Base-by-base conservation (phyloP, 176 grass and related monocot genomes). In the Paspalum vaginatum region DNA sequence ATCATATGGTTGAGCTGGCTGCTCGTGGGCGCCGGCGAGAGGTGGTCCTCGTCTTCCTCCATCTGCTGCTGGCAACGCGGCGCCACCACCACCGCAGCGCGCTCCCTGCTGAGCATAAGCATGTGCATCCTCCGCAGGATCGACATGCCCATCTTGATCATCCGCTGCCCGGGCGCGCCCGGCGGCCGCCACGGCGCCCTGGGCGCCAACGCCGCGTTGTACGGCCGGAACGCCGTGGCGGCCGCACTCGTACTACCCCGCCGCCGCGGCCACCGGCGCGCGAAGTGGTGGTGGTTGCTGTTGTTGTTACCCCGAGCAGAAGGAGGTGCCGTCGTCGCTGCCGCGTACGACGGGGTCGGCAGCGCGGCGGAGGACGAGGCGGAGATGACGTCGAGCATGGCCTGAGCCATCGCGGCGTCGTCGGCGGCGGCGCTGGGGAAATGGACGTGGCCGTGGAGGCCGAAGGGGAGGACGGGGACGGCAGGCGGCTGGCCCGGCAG, bases 1-100 rank as follows among this genome's bases (percentile, higher is more conserved):
- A 97, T 82, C 85, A 89, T 88, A 79, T 97, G 93, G 79, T 91
- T 84, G 8, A 91, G 72, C 77, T 97, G 93, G 84, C 84, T 91
- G 71, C 79, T 91, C 80, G 86, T 44, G 27, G 86, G 80, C 47
- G 65, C 0, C 16, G 48, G 22, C 32, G 32, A 32, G 2, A 32
- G 32, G 32, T 32, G 32, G 32, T 32, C 32, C 32, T 32, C 32
- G 32, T 32, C 32, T 32, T 32, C 32, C 32, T 32, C 32, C 32
- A 32, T 32, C 32, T 32, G 32, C 32, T 3, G 32, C 32, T 32
- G 32, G 32, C 32, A 1, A 32, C 32, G 32, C 32, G 32, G 32
- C 32, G 32, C 32, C 32, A 32, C 32, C 32, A 3, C 3, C 32
- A 32, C 32, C 32, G 32, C 20, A 2, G 45, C 21, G 65, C 58